Evolutionary conservation across 371 early-diverging fungal species (phyloP).

Genomic region (Apophysomyces trapeziformis): DNA sequence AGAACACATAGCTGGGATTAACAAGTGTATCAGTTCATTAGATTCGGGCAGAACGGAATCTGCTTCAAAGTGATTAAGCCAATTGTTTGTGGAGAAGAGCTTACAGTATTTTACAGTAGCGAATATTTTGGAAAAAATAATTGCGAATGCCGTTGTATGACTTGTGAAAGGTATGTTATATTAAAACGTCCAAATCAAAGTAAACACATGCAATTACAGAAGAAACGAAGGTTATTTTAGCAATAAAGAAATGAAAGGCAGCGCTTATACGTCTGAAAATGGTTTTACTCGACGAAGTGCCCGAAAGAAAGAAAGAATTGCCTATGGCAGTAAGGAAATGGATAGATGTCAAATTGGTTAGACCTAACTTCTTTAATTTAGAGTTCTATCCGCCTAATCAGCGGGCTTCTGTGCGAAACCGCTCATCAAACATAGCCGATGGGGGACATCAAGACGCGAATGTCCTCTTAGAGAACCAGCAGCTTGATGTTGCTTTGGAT

Average conservation of each 20-base stretch:
- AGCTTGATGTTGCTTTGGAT: neutral
- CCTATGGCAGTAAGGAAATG: neutral
- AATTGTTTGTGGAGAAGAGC: conserved; percentile 4
- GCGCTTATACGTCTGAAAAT: neutral
- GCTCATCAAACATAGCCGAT: neutral
- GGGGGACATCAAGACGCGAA: neutral
- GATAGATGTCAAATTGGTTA: too few species aligned
- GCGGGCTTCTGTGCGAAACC: neutral
- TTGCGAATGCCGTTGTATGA: neutral
- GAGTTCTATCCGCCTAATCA: neutral
- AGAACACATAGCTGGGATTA: neutral
- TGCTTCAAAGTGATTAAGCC: conserved; percentile 7
- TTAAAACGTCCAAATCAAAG: neutral
- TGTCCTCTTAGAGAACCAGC: neutral
- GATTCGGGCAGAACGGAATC: neutral
- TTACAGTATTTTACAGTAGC: neutral
- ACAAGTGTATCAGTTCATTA: neutral
- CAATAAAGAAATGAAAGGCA: neutral
- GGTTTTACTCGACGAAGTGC: neutral
- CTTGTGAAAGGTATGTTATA: neutral
- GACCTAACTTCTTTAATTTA: neutral
- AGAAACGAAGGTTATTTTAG: neutral
- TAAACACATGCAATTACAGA: neutral
- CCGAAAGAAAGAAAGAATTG: neutral
- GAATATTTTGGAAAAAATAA: conserved; percentile 1